phyloP scores from a whole-genome alignment of 2,329 filamentous ascomycete genomes.

The Aspergillus aculeatus region DNA sequence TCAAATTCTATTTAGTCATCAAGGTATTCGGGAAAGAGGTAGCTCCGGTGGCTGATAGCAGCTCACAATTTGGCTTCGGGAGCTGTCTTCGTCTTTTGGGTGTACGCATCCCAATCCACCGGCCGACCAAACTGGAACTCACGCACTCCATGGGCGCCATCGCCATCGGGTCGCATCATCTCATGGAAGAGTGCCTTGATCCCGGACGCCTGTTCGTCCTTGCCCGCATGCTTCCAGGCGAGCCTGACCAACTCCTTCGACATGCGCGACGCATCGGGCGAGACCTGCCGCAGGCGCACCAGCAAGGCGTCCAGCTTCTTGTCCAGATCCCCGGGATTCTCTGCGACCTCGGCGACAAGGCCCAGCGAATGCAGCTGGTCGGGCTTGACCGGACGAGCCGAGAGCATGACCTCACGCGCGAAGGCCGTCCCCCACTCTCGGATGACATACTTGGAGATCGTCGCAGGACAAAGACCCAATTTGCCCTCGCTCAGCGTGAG shows the following conservation, averaged over 20 bases:
- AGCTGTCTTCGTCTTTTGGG: neutral
- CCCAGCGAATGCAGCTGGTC: slow-evolving; percentile 27
- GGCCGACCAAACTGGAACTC: slow-evolving; percentile 24
- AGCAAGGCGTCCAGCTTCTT: slow-evolving; percentile 1
- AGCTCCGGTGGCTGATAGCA: neutral
- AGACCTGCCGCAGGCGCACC: slow-evolving; percentile 13
- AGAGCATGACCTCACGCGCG: slow-evolving; percentile 40
- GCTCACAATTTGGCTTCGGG: slow-evolving; percentile 7
- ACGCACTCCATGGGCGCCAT: slow-evolving; percentile 23
- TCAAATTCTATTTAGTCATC: no score
- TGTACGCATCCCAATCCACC: slow-evolving; percentile 27
- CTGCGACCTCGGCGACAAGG: slow-evolving; percentile 24
- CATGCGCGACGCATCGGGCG: slow-evolving; percentile 32
- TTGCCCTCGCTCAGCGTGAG: slow-evolving; percentile 44
- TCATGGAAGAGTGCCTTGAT: slow-evolving; percentile 26
- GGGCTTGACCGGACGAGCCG: slow-evolving; percentile 29
- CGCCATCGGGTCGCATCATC: slow-evolving; percentile 29
- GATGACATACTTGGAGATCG: slow-evolving; percentile 24
- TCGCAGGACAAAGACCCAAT: slow-evolving; percentile 11
- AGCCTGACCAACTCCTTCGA: slow-evolving; percentile 35
- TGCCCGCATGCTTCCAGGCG: slow-evolving; percentile 26
- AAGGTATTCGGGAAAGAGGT: no score
- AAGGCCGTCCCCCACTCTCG: slow-evolving; percentile 32
- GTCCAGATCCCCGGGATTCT: neutral
- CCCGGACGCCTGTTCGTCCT: slow-evolving; percentile 17